Evolutionary conservation across 1,139 yeast species (phyloP).

Genomic region (Maudiozyma humilis): DNA sequence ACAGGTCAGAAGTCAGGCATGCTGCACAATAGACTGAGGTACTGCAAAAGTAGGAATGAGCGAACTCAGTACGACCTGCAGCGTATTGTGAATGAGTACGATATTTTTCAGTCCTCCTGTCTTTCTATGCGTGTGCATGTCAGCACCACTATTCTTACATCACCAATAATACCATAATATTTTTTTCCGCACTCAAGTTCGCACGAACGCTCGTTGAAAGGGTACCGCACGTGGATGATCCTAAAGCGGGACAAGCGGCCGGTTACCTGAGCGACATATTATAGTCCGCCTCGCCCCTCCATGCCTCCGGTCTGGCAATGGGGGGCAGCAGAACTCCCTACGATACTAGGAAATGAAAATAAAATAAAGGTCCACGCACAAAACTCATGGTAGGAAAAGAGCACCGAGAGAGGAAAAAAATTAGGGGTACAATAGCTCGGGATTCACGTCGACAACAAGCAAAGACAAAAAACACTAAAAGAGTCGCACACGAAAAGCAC

Average conservation of each 20-base stretch:
- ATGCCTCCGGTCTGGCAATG: background rate
- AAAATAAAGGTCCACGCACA: no score
- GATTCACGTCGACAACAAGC: no score
- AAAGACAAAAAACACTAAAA: background rate
- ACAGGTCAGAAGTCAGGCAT: background rate
- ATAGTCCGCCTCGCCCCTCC: background rate
- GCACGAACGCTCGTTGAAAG: background rate
- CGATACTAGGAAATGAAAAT: background rate
- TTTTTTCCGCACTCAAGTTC: no score
- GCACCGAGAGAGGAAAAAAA: background rate
- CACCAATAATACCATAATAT: background rate
- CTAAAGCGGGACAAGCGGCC: background rate
- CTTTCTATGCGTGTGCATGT: no score
- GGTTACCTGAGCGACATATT: background rate
- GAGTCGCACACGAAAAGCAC: no score
- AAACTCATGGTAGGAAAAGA: background rate
- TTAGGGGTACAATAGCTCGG: no score
- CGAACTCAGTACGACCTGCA: background rate
- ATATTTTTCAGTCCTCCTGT: no score
- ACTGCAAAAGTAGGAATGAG: background rate
- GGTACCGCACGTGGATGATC: background rate
- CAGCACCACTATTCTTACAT: background rate
- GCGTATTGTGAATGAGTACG: no score
- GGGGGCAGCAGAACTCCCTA: background rate
- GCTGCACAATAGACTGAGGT: background rate